These are phyloP conservation scores for Neohortaea acidophila DNA, from an alignment of 495 filamentous ascomycete genomes.

Conservation along the genomic window DNA sequence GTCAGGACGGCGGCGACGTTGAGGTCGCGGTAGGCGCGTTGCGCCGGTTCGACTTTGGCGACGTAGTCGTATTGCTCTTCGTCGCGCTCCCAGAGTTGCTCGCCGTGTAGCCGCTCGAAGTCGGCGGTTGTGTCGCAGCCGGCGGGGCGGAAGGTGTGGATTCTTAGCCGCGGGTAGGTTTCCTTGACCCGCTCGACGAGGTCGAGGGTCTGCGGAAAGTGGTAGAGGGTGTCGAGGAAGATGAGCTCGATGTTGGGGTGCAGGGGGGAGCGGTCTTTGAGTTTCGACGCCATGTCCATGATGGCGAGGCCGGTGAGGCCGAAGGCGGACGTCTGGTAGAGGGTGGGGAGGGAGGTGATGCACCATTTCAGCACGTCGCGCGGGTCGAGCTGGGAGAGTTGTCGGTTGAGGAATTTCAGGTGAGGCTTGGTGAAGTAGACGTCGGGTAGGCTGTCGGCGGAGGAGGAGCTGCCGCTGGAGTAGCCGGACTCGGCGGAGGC, in stretches of 20 bases:
- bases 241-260: conserved; percentile 67
- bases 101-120: conserved; percentile 68
- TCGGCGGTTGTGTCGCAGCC: conserved; percentile 52
- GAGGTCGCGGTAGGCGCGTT: conserved; percentile 78
- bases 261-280: conserved; percentile 32
- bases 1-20: conserved; percentile 86
- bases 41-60: conserved; percentile 92
- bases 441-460: conserved; percentile 48
- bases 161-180: conserved; percentile 57
- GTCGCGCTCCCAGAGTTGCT: conserved; percentile 70
- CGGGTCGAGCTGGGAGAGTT: conserved; percentile 67
- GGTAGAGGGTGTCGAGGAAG: conserved; percentile 93
- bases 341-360: conserved; percentile 71
- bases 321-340: conserved; percentile 96
- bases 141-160: conserved; percentile 81
- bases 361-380: conserved; percentile 85
- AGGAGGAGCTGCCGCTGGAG: conserved; percentile 51
- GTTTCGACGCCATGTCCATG: conserved; percentile 83
- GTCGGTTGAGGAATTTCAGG: conserved; percentile 75
- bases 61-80: conserved; percentile 89
- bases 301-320: conserved; percentile 87
- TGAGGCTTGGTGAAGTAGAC: conserved; percentile 81
- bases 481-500: conserved; percentile 64
- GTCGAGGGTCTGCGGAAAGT: conserved; percentile 78
- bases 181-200: conserved; percentile 65